phyloP scores from a whole-genome alignment of 2,329 filamentous ascomycete species.

The Beauveria varroae region DNA sequence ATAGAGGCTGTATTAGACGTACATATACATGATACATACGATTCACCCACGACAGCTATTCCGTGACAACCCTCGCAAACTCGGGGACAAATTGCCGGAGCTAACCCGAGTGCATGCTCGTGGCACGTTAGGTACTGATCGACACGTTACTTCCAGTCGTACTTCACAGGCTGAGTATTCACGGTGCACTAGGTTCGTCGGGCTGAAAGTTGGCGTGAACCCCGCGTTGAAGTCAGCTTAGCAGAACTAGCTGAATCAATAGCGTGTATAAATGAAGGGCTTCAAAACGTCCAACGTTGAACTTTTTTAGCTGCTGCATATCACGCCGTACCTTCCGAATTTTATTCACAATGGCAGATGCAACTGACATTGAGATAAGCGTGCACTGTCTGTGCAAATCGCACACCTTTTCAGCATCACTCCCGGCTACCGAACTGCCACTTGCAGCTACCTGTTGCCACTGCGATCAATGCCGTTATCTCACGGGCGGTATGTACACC shows the following conservation, averaged over 20 bases:
- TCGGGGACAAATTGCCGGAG: background rate
- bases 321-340: background rate
- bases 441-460: slow-evolving; percentile 36
- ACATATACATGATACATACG: background rate
- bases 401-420: slow-evolving; percentile 29
- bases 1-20: background rate
- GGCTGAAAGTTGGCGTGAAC: background rate
- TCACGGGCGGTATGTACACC: slow-evolving; percentile 36
- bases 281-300: background rate
- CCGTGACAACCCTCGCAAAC: background rate
- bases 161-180: background rate
- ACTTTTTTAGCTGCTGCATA: background rate
- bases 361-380: background rate
- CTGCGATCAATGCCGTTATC: slow-evolving; percentile 40
- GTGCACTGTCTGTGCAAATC: slow-evolving; percentile 36
- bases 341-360: background rate
- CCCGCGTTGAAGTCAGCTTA: background rate
- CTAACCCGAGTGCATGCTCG: background rate
- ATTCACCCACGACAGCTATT: background rate
- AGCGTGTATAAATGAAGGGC: background rate
- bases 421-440: slow-evolving; percentile 30
- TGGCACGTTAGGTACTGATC: background rate
- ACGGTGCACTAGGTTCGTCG: background rate
- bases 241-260: background rate
- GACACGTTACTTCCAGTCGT: background rate